Percentiles rank a stretch among this genome's conserved stretches.
Evolutionary conservation across 108 stramenopile species (phyloP).

Genomic region (Nannochloropsis salina): DNA sequence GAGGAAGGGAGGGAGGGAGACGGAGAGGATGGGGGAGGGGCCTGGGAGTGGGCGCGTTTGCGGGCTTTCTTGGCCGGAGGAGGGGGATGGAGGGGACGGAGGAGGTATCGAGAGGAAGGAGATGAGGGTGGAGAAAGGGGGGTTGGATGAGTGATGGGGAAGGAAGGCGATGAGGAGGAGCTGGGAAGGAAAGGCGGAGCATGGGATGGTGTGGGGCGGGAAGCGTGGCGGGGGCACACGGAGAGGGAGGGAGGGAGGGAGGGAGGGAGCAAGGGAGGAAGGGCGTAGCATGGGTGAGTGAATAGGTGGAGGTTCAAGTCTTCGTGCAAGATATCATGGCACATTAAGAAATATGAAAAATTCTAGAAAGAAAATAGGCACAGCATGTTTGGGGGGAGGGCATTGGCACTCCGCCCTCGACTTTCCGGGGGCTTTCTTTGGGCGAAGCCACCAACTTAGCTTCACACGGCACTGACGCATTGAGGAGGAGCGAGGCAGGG

Average conservation of each 20-base stretch:
- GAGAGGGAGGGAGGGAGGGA: not conserved
- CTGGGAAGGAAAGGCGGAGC: not conserved
- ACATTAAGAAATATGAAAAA: too few relatives aligned
- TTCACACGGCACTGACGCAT: too few relatives aligned
- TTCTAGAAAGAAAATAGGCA: too few relatives aligned
- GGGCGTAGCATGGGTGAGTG: not conserved
- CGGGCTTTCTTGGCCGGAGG: not conserved
- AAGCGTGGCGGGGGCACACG: not conserved
- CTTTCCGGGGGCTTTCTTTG: too few relatives aligned
- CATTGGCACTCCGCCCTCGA: too few relatives aligned
- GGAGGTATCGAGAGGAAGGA: not conserved
- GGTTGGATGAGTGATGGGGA: not conserved
- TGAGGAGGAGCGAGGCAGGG: too few relatives aligned
- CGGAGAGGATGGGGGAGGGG: not conserved
- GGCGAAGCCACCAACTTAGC: too few relatives aligned
- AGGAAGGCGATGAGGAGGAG: not conserved
- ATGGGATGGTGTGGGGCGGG: not conserved
- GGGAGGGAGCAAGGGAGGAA: not conserved
- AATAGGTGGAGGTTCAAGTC: not conserved
- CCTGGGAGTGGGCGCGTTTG: not conserved
- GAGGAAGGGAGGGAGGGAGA: too few relatives aligned
- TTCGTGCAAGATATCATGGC: too few relatives aligned
- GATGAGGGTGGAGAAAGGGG: not conserved
- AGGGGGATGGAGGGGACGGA: not conserved
- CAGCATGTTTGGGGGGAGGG: too few relatives aligned